A percentile compares a stretch with the other conserved stretches of the same genome.
Conservation (phyloP, 495 filamentous ascomycete genomes). For the Annulohypoxylon stygium region DNA sequence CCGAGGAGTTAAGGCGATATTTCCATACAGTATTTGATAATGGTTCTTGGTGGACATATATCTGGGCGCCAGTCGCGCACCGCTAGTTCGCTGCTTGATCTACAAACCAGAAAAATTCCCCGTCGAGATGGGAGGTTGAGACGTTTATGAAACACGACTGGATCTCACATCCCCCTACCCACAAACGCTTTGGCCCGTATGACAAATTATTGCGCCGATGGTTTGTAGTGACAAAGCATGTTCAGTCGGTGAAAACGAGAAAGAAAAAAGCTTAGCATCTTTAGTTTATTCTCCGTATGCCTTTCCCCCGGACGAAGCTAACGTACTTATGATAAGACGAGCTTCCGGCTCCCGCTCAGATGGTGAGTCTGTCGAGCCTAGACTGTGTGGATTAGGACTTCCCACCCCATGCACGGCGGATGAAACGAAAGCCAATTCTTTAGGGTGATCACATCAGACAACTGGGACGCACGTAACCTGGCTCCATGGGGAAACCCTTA, state of each 20-base stretch:
- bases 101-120: slow-evolving; percentile 13
- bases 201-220: slow-evolving; percentile 21
- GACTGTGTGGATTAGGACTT: slow-evolving; percentile 7
- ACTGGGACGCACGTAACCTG: slow-evolving; percentile 25
- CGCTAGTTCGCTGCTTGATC: slow-evolving; percentile 22
- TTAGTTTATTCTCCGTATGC: slow-evolving; percentile 9
- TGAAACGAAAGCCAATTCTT: slow-evolving; percentile 37
- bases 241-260: background rate
- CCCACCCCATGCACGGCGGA: slow-evolving; percentile 11
- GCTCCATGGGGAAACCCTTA: background rate
- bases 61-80: background rate
- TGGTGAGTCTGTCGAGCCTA: slow-evolving; percentile 17
- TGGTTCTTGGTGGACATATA: slow-evolving; percentile 17
- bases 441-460: slow-evolving; percentile 17
- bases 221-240: background rate
- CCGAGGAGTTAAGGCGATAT: slow-evolving; percentile 1
- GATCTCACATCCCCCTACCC: slow-evolving; percentile 20
- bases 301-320: slow-evolving; percentile 28
- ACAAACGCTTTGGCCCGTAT: slow-evolving; percentile 31
- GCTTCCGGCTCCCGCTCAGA: slow-evolving; percentile 7
- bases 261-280: slow-evolving; percentile 12
- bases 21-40: background rate
- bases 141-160: slow-evolving; percentile 44
- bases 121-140: slow-evolving; percentile 28
- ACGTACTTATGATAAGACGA: slow-evolving; percentile 8